Evolutionary conservation across 2,329 filamentous ascomycete species (phyloP).

Genomic region (Ophiobolus disseminans): DNA sequence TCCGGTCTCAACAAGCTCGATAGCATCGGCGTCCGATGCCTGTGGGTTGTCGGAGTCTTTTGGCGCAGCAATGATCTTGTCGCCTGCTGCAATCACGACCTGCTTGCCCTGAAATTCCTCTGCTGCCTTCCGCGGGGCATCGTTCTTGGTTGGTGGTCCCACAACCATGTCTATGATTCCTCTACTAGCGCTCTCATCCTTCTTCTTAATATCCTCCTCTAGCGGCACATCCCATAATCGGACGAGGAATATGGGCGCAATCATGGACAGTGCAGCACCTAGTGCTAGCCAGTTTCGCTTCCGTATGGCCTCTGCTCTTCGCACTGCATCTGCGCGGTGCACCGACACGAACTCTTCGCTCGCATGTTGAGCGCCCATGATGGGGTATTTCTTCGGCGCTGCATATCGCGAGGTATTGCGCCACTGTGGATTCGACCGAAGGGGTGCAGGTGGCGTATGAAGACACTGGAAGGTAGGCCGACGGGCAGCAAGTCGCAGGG

Average conservation of each 20-base stretch:
- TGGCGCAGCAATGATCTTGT: constrained; percentile 61
- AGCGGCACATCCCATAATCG: constrained; percentile 40
- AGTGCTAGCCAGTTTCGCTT: constrained; percentile 44
- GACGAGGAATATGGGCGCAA: constrained; percentile 46
- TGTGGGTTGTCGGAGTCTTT: constrained; percentile 36
- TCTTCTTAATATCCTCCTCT: constrained; percentile 19
- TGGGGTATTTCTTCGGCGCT: constrained; percentile 7
- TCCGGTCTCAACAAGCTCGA: constrained; percentile 80
- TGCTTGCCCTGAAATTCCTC: constrained; percentile 61
- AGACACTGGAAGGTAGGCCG: constrained; percentile 42
- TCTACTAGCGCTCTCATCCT: constrained; percentile 29
- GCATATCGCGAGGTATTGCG: constrained; percentile 27
- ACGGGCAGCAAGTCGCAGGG: constrained; percentile 37
- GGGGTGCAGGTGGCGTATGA: constrained; percentile 19
- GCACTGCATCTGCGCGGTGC: constrained; percentile 42
- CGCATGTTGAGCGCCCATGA: constrained; percentile 1
- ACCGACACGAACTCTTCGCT: constrained; percentile 42
- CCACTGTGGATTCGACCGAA: constrained; percentile 19
- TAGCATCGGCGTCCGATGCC: constrained; percentile 59
- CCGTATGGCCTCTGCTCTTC: constrained; percentile 34
- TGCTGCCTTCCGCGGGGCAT: constrained; percentile 39
- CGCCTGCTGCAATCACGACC: constrained; percentile 67
- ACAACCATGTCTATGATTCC: constrained; percentile 33
- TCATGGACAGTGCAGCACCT: constrained; percentile 47
- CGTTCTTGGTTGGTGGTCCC: constrained; percentile 35